Evolutionary conservation across 371 early-diverging fungal species (phyloP).

Genomic region (Apophysomyces variabilis): DNA sequence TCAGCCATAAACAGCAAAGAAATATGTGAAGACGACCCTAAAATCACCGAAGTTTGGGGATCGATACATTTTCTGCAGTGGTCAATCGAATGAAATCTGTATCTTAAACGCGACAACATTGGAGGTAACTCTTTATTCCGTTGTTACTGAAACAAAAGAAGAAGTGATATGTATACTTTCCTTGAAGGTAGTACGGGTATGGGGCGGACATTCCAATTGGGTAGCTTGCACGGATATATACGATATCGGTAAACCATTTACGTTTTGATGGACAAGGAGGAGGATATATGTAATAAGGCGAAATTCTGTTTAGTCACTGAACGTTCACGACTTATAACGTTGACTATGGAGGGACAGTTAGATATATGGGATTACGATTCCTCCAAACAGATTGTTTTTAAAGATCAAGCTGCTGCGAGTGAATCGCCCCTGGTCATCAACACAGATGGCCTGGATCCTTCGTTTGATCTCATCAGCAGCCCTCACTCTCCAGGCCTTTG

Average conservation of each 20-base stretch:
- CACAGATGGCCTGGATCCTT: constrained; percentile 22
- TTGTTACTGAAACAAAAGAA: background rate
- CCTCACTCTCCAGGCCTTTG: constrained; percentile 29
- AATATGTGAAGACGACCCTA: background rate
- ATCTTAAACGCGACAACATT: constrained; percentile 54
- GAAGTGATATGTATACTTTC: background rate
- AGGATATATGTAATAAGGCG: too few species aligned
- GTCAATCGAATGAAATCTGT: constrained; percentile 47
- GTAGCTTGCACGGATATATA: constrained; percentile 61
- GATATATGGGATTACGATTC: constrained; percentile 59
- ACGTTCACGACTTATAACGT: constrained; percentile 36
- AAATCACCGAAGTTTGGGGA: constrained; percentile 32
- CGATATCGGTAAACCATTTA: constrained; percentile 51
- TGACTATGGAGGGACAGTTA: constrained; percentile 49
- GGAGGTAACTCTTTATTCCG: constrained; percentile 37
- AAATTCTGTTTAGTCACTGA: constrained; percentile 18
- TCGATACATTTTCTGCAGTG: constrained; percentile 50
- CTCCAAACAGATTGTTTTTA: constrained; percentile 40
- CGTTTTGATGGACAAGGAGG: background rate
- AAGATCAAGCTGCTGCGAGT: constrained; percentile 34
- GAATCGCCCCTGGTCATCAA: constrained; percentile 23
- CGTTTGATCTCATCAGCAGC: constrained; percentile 32
- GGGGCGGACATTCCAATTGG: constrained; percentile 74
- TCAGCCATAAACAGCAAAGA: background rate
- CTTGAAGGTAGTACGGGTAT: constrained; percentile 61